Percentiles rank a stretch among this genome's conserved stretches.
These are phyloP conservation scores for Dryadomyces quercivorus DNA, from an alignment of 2,329 filamentous ascomycete genomes.

Conservation along the genomic window DNA sequence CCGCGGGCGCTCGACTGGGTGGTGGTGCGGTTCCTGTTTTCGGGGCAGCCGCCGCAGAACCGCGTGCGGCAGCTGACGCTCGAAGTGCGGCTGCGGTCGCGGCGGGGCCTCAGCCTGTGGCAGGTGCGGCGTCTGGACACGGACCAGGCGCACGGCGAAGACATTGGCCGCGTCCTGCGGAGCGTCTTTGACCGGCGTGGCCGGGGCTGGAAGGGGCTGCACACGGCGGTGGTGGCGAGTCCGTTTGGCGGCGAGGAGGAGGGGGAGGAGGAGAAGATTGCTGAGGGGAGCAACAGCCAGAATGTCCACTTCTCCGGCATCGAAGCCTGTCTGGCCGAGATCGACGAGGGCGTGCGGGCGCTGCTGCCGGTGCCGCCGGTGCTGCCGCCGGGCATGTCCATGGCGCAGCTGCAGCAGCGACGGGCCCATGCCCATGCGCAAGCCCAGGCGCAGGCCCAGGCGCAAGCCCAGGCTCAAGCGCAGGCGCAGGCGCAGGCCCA, in stretches of 20 bases:
- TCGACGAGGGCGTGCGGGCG: conserved; percentile 33
- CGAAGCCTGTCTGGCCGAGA: conserved; percentile 30
- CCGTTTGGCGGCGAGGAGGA: conserved; percentile 9
- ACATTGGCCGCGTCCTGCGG: conserved; percentile 28
- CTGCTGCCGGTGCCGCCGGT: conserved; percentile 13
- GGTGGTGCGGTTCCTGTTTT: conserved; percentile 39
- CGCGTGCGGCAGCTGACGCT: conserved; percentile 30
- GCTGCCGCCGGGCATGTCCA: not conserved
- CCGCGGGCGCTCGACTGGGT: conserved; percentile 45
- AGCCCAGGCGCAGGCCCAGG: not conserved
- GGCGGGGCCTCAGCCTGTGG: conserved; percentile 39
- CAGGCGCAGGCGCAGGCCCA: not conserved
- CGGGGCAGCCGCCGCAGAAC: conserved; percentile 12
- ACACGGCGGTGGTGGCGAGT: conserved; percentile 31
- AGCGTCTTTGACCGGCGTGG: conserved; percentile 33
- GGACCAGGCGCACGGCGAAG: conserved; percentile 16
- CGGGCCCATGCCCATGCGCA: conserved; percentile 6
- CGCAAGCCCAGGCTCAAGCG: not conserved
- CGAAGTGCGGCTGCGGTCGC: conserved; percentile 36
- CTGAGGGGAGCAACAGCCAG: conserved; percentile 2
- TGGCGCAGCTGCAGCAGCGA: conserved; percentile 10
- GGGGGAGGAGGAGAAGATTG: not conserved
- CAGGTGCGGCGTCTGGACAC: conserved; percentile 28
- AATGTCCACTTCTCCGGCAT: conserved; percentile 21
- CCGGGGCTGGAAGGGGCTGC: conserved; percentile 34